These are phyloP conservation scores for Nyctanthes arbortristis DNA, from an alignment of 257 asterid species.

Conservation along the genomic window DNA sequence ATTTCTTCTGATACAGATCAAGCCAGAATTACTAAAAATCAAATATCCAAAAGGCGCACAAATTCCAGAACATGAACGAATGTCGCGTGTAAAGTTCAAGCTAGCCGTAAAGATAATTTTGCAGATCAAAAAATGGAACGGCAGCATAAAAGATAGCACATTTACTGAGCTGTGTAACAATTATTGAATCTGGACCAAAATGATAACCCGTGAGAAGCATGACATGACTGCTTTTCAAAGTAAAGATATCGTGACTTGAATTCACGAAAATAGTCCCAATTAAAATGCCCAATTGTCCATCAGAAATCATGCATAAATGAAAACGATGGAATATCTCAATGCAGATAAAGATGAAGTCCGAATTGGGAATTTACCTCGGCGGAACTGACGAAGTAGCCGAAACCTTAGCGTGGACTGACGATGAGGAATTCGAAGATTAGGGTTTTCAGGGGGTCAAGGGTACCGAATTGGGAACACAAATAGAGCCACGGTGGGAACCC, in stretches of 20 bases:
- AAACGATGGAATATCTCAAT: too few relatives aligned
- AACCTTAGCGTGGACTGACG: neutral
- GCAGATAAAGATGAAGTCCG: too few relatives aligned
- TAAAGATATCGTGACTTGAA: neutral
- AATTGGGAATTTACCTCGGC: neutral
- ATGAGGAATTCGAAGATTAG: constrained; percentile 18
- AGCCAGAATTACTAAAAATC: neutral
- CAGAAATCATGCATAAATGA: too few relatives aligned
- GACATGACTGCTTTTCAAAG: neutral
- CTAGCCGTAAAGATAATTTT: too few relatives aligned
- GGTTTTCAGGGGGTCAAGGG: constrained; percentile 5
- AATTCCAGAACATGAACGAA: neutral
- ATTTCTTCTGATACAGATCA: constrained; percentile 38
- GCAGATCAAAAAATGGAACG: neutral
- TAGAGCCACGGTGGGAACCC: too few relatives aligned
- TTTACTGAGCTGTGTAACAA: neutral
- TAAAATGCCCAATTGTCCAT: too few relatives aligned
- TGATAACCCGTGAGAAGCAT: neutral
- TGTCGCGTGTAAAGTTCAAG: too few relatives aligned
- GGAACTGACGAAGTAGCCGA: constrained; percentile 17
- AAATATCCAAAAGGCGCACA: neutral
- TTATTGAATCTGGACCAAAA: neutral
- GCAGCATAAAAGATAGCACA: neutral
- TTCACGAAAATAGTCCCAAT: too few relatives aligned
- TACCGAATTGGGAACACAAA: neutral